Base-by-base conservation (phyloP, 495 filamentous ascomycete genomes). In the Halenospora varia region DNA sequence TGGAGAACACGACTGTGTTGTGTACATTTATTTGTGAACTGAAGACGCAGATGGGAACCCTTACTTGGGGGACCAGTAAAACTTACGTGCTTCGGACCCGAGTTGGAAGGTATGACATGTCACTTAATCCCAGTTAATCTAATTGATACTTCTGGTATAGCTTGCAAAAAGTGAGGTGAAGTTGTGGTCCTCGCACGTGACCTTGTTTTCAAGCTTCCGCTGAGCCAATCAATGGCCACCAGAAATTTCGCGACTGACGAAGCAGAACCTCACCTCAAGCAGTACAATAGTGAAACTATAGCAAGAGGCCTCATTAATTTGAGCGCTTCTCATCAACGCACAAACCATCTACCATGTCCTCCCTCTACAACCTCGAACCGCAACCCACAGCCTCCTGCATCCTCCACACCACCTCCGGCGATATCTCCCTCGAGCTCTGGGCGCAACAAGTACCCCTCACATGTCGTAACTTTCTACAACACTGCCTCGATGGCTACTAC, bases 401-500 rank as follows among this genome's bases (percentile, higher is more conserved):
- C 62, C 79, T 98, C 44, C 82, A 91, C 69, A 98, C 94, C 3
- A 95, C 90, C 22, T 75, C 87, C 48, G 94, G 94, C 70, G 90
- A 96, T 57, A 78, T 98, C 61, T 80, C 86, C 25, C 82, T 98
- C 77, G 86, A 96, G 62, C 85, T 98, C 51, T 98, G 96, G 78
- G 92, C 90, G 18, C 91, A 89, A 57, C 92, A 99, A 71, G 88
- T 89, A 0, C 94, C 94, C 25, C 82, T 96, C 56, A 88, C 94
- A 0, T 89, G 83, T 63, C 90, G 93, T 55, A 96, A 96, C 73
- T 99, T 99, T 76, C 85, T 99, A 18, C 94, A 99, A 71, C 88
- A 89, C 66, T 92, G 88, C 68, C 80, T 95, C 56, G 92, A 99
- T 71, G 89, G 90, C 56, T 97, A 97, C 79, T 99, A 97, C 74